A percentile compares a stretch with the other conserved stretches of the same genome.
Evolutionary conservation across 768 basidiomycete species (phyloP).

Genomic region (Hericium coralloides): DNA sequence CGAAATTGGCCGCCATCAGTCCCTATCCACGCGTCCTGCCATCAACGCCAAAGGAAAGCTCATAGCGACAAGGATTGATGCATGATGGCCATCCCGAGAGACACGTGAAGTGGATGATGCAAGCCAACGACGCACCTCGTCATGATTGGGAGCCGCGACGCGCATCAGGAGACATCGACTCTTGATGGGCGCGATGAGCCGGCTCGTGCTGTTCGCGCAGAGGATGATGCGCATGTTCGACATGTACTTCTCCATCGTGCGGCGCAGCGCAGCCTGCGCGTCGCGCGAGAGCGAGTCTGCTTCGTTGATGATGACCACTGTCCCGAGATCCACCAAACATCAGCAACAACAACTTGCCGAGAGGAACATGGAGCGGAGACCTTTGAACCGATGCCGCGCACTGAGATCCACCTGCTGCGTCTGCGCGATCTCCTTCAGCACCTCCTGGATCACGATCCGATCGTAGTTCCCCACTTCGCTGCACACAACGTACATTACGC

Average conservation of each 20-base stretch:
- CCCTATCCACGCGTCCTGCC: not conserved
- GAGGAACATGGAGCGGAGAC: conserved; percentile 29
- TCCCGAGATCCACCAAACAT: not conserved
- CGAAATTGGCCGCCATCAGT: not conserved
- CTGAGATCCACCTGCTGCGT: conserved; percentile 96
- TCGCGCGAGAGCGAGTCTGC: conserved; percentile 92
- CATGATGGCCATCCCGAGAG: too few relatives aligned
- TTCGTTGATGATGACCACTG: conserved; percentile 98
- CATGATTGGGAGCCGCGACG: conserved; percentile 76
- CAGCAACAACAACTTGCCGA: not conserved
- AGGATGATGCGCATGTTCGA: conserved; percentile 94
- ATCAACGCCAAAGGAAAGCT: too few relatives aligned
- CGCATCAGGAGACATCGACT: conserved; percentile 91
- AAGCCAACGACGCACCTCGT: conserved; percentile 30
- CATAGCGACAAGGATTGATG: too few relatives aligned
- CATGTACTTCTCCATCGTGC: conserved; percentile 99
- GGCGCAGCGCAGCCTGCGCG: conserved; percentile 91
- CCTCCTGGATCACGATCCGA: conserved; percentile 90
- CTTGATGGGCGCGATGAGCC: conserved; percentile 93
- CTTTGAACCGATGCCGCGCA: conserved; percentile 96
- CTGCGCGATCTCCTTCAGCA: conserved; percentile 97
- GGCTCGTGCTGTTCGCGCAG: conserved; percentile 91
- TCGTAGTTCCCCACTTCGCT: conserved; percentile 97
- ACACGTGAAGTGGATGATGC: too few relatives aligned
- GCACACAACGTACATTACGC: not conserved